A percentile compares a stretch with the other conserved stretches of the same genome.
These are phyloP conservation scores for Asterophora lycoperdoides DNA, from an alignment of 768 basidiomycete species.

Conservation along the genomic window DNA sequence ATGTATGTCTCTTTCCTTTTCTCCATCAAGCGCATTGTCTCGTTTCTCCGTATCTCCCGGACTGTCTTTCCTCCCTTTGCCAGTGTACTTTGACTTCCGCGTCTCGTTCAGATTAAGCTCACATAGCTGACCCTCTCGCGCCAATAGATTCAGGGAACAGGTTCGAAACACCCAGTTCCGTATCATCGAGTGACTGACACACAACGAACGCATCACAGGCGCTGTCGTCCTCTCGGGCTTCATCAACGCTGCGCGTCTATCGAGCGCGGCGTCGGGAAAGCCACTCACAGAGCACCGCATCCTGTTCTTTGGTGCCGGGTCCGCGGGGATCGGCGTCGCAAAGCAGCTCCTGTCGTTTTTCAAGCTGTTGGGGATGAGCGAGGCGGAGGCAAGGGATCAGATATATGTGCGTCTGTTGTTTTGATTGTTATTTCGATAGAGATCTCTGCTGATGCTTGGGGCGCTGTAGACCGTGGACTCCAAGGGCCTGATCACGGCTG, in stretches of 20 bases:
- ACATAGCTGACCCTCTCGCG: not conserved
- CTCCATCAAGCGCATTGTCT: no score
- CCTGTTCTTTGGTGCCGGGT: constrained; percentile 89
- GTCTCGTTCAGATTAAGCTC: no score
- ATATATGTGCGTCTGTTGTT: constrained; percentile 51
- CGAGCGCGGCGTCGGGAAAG: constrained; percentile 48
- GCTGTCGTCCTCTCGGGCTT: constrained; percentile 75
- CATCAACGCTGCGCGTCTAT: constrained; percentile 63
- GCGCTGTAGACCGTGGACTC: constrained; percentile 62
- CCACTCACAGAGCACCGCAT: constrained; percentile 73
- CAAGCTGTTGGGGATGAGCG: constrained; percentile 58
- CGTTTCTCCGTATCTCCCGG: not conserved
- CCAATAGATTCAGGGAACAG: constrained; percentile 62
- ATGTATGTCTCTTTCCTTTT: constrained; percentile 40
- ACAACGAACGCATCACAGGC: constrained; percentile 28
- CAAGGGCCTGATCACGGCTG: constrained; percentile 69
- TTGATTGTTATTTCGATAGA: not conserved
- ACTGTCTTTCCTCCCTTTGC: constrained; percentile 3
- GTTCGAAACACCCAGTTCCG: constrained; percentile 18
- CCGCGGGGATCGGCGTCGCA: constrained; percentile 85
- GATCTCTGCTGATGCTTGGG: not conserved
- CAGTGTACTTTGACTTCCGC: no score
- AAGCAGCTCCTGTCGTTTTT: constrained; percentile 82
- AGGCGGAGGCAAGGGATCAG: constrained; percentile 59
- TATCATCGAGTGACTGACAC: not conserved